Evolutionary conservation across 1,284 basidiomycete species (phyloP).

Genomic region (Sporisorium scitamineum): DNA sequence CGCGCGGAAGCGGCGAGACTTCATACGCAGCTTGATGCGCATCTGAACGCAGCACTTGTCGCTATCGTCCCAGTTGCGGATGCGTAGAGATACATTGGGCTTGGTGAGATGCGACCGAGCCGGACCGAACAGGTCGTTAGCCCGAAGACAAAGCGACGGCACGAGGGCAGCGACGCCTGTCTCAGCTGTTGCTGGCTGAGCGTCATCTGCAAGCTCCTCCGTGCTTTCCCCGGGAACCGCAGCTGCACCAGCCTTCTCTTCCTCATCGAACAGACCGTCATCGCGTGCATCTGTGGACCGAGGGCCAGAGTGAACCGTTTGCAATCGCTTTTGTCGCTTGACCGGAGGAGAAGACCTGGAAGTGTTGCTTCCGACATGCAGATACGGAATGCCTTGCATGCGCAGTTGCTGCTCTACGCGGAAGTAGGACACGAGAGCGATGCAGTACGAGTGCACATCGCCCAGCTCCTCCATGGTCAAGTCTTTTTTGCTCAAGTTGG

Average conservation of each 20-base stretch:
- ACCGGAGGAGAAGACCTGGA: constrained; percentile 36
- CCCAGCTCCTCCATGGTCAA: constrained; percentile 51
- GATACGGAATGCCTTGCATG: constrained; percentile 81
- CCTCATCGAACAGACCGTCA: constrained; percentile 32
- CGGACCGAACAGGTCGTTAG: constrained; percentile 81
- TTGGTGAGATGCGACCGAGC: constrained; percentile 84
- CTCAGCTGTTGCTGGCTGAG: background rate
- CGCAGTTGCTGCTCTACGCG: constrained; percentile 90
- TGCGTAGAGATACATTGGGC: constrained; percentile 87
- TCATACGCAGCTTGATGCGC: constrained; percentile 76
- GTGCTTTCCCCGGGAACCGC: background rate
- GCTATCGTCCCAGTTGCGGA: constrained; percentile 89
- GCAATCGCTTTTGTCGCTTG: constrained; percentile 11
- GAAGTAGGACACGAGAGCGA: constrained; percentile 88
- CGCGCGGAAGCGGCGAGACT: constrained; percentile 41
- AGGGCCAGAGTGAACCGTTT: background rate
- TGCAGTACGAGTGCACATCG: constrained; percentile 69
- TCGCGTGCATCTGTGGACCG: constrained; percentile 25
- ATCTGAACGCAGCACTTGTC: constrained; percentile 74
- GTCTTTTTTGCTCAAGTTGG: constrained; percentile 10
- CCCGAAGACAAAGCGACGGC: constrained; percentile 84
- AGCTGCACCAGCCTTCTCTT: constrained; percentile 4
- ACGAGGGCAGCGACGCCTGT: constrained; percentile 76
- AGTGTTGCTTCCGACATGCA: constrained; percentile 76
- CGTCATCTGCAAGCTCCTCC: constrained; percentile 72